A percentile compares a stretch with the other conserved stretches of the same genome.
These are phyloP conservation scores for Gossypium gossypioides DNA, from an alignment of 441 rosid species.

Conservation along the genomic window DNA sequence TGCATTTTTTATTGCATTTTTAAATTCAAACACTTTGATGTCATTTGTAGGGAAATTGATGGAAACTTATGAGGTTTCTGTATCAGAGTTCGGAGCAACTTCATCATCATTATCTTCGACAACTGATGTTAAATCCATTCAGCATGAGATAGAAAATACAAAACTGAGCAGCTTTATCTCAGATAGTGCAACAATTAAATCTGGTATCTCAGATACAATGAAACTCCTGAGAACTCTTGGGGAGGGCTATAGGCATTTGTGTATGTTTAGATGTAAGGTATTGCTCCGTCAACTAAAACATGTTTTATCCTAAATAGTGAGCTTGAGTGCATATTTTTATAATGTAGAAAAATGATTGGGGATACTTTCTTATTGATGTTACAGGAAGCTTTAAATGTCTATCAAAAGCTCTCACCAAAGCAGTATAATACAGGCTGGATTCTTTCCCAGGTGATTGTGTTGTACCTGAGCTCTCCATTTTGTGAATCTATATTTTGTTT, in stretches of 20 bases:
- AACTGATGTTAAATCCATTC: conserved; percentile 29
- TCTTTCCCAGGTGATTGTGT: conserved; percentile 36
- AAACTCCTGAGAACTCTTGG: conserved; percentile 42
- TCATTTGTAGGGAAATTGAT: conserved; percentile 11
- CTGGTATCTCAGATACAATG: conserved; percentile 34
- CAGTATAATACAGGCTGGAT: conserved; percentile 53
- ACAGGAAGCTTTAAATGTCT: conserved; percentile 43
- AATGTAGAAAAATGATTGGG: background rate
- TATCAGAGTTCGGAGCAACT: conserved; percentile 19
- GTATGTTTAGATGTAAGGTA: conserved; percentile 44
- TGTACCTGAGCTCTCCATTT: background rate
- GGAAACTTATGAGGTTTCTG: conserved; percentile 7
- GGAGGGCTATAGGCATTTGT: conserved; percentile 42
- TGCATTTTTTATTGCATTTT: background rate
- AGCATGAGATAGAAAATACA: conserved; percentile 23
- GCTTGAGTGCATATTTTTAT: background rate
- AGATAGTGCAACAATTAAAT: conserved; percentile 21
- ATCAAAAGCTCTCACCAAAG: conserved; percentile 36
- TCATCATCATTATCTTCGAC: conserved; percentile 25
- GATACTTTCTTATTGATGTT: conserved; percentile 13
- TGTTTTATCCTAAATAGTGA: conserved; percentile 3
- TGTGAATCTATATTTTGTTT: background rate
- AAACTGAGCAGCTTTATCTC: conserved; percentile 20
- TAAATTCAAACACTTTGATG: background rate
- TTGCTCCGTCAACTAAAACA: background rate